Conservation (phyloP, 2,329 filamentous ascomycete species). For the Diaporthe longicolla region DNA sequence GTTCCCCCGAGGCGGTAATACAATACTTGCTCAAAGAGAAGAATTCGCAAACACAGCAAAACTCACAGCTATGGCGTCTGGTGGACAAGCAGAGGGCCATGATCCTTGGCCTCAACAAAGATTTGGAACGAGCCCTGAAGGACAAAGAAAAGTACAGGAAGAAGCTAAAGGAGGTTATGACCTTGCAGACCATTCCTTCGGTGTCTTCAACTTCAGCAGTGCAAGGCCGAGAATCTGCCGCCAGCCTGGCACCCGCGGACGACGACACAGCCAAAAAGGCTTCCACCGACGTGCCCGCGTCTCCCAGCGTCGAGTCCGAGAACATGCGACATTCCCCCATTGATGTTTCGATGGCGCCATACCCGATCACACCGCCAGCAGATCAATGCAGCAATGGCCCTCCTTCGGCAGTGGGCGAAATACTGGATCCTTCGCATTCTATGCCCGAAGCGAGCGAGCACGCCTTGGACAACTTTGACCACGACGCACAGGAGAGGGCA, state of each 20-base stretch:
- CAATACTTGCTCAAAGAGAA: constrained; percentile 93
- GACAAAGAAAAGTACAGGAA: constrained; percentile 95
- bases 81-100: constrained; percentile 97
- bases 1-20: constrained; percentile 90
- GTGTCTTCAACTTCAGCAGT: constrained; percentile 42
- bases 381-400: constrained; percentile 58
- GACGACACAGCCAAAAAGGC: constrained; percentile 51
- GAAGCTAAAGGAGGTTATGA: constrained; percentile 84
- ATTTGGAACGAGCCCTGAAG: constrained; percentile 89
- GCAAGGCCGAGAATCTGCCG: constrained; percentile 42
- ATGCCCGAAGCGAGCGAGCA: constrained; percentile 75
- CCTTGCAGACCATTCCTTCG: constrained; percentile 53
- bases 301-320: constrained; percentile 65
- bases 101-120: constrained; percentile 94
- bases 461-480: constrained; percentile 69
- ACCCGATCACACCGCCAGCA: constrained; percentile 75
- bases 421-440: constrained; percentile 68
- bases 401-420: constrained; percentile 62
- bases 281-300: constrained; percentile 58
- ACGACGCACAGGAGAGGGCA: constrained; percentile 65
- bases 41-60: constrained; percentile 88
- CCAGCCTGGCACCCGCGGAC: constrained; percentile 47
- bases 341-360: constrained; percentile 71
- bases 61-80: constrained; percentile 92
- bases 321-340: constrained; percentile 70